Evolutionary conservation across 192 early-diverging fungal species (phyloP).

Genomic region (Gonapodya prolifera): DNA sequence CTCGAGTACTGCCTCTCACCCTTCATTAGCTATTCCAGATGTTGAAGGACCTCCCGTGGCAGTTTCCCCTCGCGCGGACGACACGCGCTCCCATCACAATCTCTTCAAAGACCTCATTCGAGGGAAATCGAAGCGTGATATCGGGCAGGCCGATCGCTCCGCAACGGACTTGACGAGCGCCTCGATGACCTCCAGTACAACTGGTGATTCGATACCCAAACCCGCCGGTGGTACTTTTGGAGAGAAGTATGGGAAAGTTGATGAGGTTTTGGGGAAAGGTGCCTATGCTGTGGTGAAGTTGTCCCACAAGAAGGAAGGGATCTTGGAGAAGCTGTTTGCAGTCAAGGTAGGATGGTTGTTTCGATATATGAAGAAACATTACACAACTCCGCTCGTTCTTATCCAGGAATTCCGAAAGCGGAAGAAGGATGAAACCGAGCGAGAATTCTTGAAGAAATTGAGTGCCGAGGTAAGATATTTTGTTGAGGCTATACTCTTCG

Average conservation of each 20-base stretch:
- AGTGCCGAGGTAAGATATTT: conserved; percentile 44
- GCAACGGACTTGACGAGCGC: background rate
- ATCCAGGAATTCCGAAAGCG: conserved; percentile 69
- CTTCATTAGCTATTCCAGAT: background rate
- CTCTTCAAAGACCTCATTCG: background rate
- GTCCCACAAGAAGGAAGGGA: conserved; percentile 57
- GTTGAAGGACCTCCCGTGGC: no score
- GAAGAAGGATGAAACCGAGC: conserved; percentile 72
- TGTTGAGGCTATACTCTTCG: background rate
- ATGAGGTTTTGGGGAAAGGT: conserved; percentile 65
- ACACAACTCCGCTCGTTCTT: background rate
- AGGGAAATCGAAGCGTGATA: background rate
- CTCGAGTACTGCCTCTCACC: no score
- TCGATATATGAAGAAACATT: background rate
- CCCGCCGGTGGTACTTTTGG: conserved; percentile 19
- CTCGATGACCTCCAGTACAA: background rate
- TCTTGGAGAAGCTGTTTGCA: conserved; percentile 56
- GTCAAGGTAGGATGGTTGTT: conserved; percentile 39
- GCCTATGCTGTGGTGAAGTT: conserved; percentile 86
- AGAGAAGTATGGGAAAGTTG: conserved; percentile 79
- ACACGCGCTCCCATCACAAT: background rate
- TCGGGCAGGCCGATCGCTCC: background rate
- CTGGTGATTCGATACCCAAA: background rate
- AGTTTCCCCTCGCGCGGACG: no score
- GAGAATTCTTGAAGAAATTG: conserved; percentile 92